Evolutionary conservation across 257 asterid genomes (phyloP).

Genomic region (Mitragyna speciosa): DNA sequence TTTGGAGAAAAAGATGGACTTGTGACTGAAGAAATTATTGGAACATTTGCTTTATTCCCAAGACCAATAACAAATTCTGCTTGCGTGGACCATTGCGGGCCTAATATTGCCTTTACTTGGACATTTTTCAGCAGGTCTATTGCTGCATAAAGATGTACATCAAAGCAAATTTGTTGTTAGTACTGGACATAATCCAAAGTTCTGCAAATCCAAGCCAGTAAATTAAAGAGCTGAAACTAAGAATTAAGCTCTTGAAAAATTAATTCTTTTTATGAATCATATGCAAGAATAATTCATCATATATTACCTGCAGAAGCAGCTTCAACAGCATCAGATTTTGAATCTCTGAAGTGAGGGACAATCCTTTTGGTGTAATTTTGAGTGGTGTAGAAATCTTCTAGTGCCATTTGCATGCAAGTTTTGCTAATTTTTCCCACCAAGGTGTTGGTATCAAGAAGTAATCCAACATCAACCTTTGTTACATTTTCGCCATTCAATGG

Average conservation of each 20-base stretch:
- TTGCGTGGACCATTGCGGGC: conserved; percentile 43
- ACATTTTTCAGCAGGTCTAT: conserved; percentile 46
- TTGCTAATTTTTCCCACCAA: conserved; percentile 29
- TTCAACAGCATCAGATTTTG: conserved; percentile 26
- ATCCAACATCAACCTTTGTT: conserved; percentile 36
- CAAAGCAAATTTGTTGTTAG: neutral
- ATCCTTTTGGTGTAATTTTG: conserved; percentile 24
- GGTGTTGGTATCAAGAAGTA: conserved; percentile 38
- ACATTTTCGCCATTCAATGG: conserved; percentile 9
- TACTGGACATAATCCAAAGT: no score
- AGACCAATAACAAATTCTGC: conserved; percentile 49
- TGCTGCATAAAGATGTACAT: conserved; percentile 30
- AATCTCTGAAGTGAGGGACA: conserved; percentile 39
- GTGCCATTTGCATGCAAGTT: conserved; percentile 39
- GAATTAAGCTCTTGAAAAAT: no score
- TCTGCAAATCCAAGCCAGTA: no score
- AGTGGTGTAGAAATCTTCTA: conserved; percentile 37
- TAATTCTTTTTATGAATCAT: no score
- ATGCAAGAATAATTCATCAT: neutral
- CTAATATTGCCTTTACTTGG: conserved; percentile 46
- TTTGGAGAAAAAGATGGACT: conserved; percentile 47
- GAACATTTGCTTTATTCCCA: conserved; percentile 43
- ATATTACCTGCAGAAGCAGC: conserved; percentile 42
- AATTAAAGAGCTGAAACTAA: no score
- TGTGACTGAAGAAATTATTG: conserved; percentile 48